Percentiles rank a stretch among this genome's conserved stretches.
Conservation (phyloP, 805 yeast genomes). For the Zygosaccharomyces pseudorouxii region DNA sequence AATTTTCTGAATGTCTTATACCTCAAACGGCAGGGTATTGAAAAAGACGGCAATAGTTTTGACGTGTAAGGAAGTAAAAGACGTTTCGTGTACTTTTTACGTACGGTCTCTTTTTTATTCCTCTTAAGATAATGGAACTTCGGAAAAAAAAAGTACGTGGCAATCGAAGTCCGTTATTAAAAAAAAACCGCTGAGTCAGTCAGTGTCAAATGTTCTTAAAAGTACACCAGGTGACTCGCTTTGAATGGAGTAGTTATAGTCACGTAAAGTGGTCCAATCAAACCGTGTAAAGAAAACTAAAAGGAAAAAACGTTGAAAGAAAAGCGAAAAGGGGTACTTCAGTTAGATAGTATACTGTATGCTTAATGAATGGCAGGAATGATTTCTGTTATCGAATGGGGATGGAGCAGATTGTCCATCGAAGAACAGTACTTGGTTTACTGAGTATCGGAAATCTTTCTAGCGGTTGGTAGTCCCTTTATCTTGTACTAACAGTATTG, state of each 20-base stretch:
- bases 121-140: not conserved
- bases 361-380: constrained; percentile 1
- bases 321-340: not conserved
- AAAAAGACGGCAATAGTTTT: not conserved
- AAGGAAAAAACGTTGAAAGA: no score
- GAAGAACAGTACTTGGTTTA: not conserved
- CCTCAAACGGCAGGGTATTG: constrained; percentile 5
- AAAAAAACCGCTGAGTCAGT: not conserved
- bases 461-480: not conserved
- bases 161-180: not conserved
- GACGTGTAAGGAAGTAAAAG: constrained; percentile 5
- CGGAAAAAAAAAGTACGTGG: not conserved
- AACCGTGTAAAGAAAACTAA: not conserved
- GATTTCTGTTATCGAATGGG: not conserved
- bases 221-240: not conserved
- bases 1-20: constrained; percentile 5
- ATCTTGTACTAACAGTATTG: not conserved
- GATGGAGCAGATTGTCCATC: not conserved
- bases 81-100: constrained; percentile 2
- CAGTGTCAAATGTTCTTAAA: not conserved
- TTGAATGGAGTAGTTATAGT: not conserved
- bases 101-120: not conserved
- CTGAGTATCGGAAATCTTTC: not conserved
- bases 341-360: not conserved
- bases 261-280: not conserved